Conservation (phyloP, 202 grass and related monocot species). For the Alloteropsis angusta region DNA sequence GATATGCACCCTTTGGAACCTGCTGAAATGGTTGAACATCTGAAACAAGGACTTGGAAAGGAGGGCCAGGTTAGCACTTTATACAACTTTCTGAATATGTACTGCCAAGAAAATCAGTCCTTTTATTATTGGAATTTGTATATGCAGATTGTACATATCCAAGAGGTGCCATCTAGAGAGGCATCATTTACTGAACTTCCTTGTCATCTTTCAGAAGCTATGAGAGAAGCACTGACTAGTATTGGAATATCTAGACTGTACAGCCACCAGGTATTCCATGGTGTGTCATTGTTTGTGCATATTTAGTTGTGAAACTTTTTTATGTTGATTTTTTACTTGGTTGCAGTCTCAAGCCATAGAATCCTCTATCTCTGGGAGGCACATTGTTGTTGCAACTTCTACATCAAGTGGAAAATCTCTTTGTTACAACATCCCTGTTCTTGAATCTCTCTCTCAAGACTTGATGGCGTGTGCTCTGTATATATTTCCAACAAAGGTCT, state of each 20-base stretch:
- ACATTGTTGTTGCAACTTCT: constrained; percentile 77
- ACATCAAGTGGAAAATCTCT: constrained; percentile 96
- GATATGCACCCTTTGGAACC: constrained; percentile 43
- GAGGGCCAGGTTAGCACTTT: constrained; percentile 56
- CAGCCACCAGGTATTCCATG: constrained; percentile 63
- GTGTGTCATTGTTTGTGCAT: neutral
- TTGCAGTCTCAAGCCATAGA: constrained; percentile 66
- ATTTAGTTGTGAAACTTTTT: neutral
- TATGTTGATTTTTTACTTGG: constrained; percentile 27
- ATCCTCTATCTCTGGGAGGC: constrained; percentile 59
- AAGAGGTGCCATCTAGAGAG: constrained; percentile 57
- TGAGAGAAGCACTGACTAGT: constrained; percentile 48
- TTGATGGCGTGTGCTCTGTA: constrained; percentile 65
- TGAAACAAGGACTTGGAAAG: constrained; percentile 68
- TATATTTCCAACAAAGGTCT: constrained; percentile 96
- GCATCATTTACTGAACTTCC: constrained; percentile 59
- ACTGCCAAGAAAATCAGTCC: neutral
- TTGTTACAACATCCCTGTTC: constrained; percentile 89
- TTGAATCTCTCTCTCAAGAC: constrained; percentile 67
- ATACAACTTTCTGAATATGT: neutral
- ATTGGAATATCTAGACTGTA: constrained; percentile 80
- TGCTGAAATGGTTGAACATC: constrained; percentile 81
- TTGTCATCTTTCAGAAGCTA: constrained; percentile 42
- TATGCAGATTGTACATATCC: constrained; percentile 73
- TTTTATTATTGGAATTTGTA: neutral